These are phyloP conservation scores for Saccharum officinarum DNA, from an alignment of 176 grass and related monocot genomes.

Conservation along the genomic window DNA sequence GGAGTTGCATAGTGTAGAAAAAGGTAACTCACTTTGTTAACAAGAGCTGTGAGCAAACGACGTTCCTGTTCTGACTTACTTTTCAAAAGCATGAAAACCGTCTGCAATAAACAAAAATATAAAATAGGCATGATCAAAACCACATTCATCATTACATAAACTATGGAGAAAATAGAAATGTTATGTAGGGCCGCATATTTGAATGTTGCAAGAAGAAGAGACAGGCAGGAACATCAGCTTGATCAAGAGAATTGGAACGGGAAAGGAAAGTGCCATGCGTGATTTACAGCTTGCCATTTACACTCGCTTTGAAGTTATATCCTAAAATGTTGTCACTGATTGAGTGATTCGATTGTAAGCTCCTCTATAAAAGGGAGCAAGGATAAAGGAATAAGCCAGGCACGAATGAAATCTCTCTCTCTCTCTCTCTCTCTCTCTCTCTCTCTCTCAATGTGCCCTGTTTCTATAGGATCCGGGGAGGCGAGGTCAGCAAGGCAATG, in stretches of 20 bases:
- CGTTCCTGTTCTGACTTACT: conserved; percentile 96
- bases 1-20: conserved; percentile 3
- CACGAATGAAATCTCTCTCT: not conserved
- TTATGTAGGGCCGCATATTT: not conserved
- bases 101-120: conserved; percentile 52
- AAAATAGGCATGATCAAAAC: conserved; percentile 2
- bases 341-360: too few species aligned
- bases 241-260: not conserved
- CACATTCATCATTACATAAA: conserved; percentile 14
- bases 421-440: not conserved
- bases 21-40: conserved; percentile 80
- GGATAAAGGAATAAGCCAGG: not conserved
- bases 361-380: not conserved
- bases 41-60: conserved; percentile 85
- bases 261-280: not conserved
- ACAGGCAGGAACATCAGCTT: not conserved
- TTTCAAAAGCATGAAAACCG: conserved; percentile 77
- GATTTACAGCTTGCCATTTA: not conserved
- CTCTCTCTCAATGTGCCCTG: not conserved
- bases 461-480: not conserved
- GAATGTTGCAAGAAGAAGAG: not conserved
- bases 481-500: not conserved
- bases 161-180: not conserved
- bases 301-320: not conserved
- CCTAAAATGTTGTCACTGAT: not conserved